Base-by-base conservation (phyloP, 495 filamentous ascomycete genomes). In the Clavariopsis aquatica region DNA sequence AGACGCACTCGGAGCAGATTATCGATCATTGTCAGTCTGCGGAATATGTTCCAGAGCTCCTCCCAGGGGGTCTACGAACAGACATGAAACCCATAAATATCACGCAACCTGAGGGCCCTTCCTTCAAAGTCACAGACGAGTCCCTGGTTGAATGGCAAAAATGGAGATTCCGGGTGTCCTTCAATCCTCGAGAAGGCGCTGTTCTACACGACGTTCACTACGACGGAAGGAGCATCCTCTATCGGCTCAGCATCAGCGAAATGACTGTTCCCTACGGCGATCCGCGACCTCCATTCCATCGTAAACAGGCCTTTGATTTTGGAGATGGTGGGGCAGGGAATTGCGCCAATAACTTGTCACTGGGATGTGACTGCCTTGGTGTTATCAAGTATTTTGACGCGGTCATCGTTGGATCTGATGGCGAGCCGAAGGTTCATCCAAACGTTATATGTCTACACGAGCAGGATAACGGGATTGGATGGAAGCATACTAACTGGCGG, bases 201-300 rank as follows among this genome's bases (percentile, higher is more conserved):
- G 73, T 77, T 19, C 55, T 77, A 4, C 75, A 77, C 57, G 72
- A 77, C 64, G 72, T 91, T 2, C 82, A 81, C 57, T 92, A 91
- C 65, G 87, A 88, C 69, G 82, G 82, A 29, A 80, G 89, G 23
- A 85, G 81, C 63, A 70, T 91, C 4, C 82, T 92, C 60, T 90
- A 90, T 71, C 81, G 88, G 26, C 77, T 92, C 36, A 82, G 84
- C 24, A 78, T 90, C 24, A 90, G 87, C 15, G 89, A 91, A 61
- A 90, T 91, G 87, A 89, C 84, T 6, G 85, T 91, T 12, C 87
- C 86, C 1, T 81, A 84, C 69, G 76, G 49, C 6, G 72, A 74
- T 57, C 66, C 73, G 17, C 69, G 74, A 23, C 61, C 60, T 5
- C 74, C 74, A 4, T 75, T 67, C 58, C 71, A 75, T 47, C 66